Evolutionary conservation across 352 stramenopile genomes (phyloP).

Genomic region (Globisporangium acanthophoron): DNA sequence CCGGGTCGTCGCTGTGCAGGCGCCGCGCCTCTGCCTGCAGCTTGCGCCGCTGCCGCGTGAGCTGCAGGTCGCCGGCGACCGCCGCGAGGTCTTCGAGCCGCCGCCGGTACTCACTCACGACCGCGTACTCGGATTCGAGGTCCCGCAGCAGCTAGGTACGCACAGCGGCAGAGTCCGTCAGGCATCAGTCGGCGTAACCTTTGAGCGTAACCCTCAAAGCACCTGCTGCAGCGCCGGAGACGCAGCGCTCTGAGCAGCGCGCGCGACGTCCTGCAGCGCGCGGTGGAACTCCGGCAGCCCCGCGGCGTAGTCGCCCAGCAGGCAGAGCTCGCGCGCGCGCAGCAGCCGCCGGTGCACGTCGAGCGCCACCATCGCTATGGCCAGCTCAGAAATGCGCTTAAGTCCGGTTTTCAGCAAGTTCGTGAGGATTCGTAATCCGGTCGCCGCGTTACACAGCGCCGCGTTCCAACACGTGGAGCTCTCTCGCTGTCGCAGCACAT

Average conservation of each 20-base stretch:
- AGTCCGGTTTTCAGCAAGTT: too few relatives aligned
- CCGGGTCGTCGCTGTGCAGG: constrained; percentile 11
- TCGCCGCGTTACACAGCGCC: too few relatives aligned
- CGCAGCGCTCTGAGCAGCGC: constrained; percentile 15
- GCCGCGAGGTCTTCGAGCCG: constrained; percentile 31
- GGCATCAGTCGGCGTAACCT: neutral
- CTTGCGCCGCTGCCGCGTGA: constrained; percentile 18
- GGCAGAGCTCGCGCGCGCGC: constrained; percentile 54
- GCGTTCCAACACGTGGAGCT: too few relatives aligned
- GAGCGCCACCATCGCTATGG: neutral
- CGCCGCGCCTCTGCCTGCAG: constrained; percentile 5
- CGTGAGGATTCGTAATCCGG: too few relatives aligned
- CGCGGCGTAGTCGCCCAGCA: constrained; percentile 52
- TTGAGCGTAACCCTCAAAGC: neutral
- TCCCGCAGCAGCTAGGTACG: constrained; percentile 23
- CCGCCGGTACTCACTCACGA: constrained; percentile 40
- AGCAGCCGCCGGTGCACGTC: constrained; percentile 28
- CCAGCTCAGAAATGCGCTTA: too few relatives aligned
- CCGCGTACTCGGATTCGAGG: constrained; percentile 41
- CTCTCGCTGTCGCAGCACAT: too few relatives aligned
- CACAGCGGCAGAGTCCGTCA: neutral
- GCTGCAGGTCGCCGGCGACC: constrained; percentile 20
- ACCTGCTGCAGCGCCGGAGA: constrained; percentile 32
- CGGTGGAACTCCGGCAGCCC: constrained; percentile 38
- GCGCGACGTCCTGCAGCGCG: constrained; percentile 28